Percentiles rank a stretch among this genome's conserved stretches.
phyloP scores from a whole-genome alignment of 2,329 filamentous ascomycete species.

The Sporothrix humicola region DNA sequence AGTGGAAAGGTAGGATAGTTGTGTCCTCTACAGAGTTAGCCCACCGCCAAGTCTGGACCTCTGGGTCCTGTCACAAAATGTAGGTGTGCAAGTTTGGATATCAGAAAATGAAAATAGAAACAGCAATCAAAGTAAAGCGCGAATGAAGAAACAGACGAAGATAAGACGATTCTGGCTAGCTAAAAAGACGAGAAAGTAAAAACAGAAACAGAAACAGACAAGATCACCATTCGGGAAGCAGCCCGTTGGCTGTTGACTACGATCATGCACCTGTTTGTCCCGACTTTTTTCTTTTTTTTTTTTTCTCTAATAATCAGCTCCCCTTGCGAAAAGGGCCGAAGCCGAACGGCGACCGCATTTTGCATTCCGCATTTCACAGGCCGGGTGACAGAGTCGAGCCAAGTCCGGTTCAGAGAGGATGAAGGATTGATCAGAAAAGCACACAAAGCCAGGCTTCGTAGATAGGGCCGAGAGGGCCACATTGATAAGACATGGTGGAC shows the following conservation, averaged over 20 bases:
- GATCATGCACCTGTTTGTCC: too few relatives aligned
- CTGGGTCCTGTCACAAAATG: not conserved
- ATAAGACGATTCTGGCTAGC: too few relatives aligned
- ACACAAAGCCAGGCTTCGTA: too few relatives aligned
- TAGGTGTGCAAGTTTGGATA: not conserved
- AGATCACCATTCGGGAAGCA: too few relatives aligned
- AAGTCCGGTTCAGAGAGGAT: slow-evolving; percentile 10
- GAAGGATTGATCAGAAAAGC: not conserved
- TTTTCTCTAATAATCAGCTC: too few relatives aligned
- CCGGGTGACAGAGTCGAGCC: not conserved
- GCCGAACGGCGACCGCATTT: not conserved
- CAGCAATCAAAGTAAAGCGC: too few relatives aligned
- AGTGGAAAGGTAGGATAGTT: not conserved
- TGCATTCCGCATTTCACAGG: not conserved
- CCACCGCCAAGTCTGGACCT: not conserved
- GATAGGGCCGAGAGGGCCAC: not conserved
- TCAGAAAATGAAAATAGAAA: not conserved
- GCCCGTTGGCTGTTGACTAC: too few relatives aligned
- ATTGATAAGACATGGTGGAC: not conserved
- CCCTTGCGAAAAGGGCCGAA: slow-evolving; percentile 4
- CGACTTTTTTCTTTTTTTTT: too few relatives aligned
- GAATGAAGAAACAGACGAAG: too few relatives aligned
- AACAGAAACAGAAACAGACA: not conserved
- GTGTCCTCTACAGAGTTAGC: not conserved
- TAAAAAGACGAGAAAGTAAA: not conserved